phyloP scores from a whole-genome alignment of 139 green algal genomes.

The Bryopsis sp. region DNA sequence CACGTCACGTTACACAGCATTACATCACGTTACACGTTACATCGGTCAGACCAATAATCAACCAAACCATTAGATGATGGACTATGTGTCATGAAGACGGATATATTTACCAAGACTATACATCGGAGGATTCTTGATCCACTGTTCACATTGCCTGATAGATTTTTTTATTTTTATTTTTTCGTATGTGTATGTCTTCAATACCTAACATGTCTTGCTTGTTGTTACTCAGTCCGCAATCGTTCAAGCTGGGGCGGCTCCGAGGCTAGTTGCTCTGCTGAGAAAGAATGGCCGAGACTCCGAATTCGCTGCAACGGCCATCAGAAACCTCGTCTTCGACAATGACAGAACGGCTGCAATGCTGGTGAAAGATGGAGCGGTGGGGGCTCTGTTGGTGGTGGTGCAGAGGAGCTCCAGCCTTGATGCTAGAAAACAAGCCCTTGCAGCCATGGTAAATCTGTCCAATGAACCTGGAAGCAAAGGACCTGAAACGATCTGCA shows the following conservation, averaged over 20 bases:
- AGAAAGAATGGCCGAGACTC: background rate
- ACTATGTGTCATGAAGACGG: no score
- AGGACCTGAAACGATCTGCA: slow-evolving; percentile 10
- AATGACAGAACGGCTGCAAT: background rate
- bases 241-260: background rate
- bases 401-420: slow-evolving; percentile 3
- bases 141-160: no score
- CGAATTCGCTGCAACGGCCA: slow-evolving; percentile 1
- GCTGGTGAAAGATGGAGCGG: slow-evolving; percentile 4
- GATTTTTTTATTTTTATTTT: no score
- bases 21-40: no score
- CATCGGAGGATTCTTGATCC: no score
- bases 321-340: slow-evolving; percentile 9
- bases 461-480: slow-evolving; percentile 5
- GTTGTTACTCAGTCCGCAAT: slow-evolving; percentile 1
- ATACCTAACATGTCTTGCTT: background rate
- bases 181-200: no score
- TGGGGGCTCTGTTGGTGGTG: slow-evolving; percentile 5
- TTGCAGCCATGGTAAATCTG: slow-evolving; percentile 11
- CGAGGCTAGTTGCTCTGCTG: slow-evolving; percentile 1
- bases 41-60: no score
- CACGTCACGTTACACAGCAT: background rate
- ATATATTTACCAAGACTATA: no score
- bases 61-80: no score
- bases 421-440: slow-evolving; percentile 13